Conservation (phyloP, 768 basidiomycete species). For the Porphyrellus cyaneotinctus region DNA sequence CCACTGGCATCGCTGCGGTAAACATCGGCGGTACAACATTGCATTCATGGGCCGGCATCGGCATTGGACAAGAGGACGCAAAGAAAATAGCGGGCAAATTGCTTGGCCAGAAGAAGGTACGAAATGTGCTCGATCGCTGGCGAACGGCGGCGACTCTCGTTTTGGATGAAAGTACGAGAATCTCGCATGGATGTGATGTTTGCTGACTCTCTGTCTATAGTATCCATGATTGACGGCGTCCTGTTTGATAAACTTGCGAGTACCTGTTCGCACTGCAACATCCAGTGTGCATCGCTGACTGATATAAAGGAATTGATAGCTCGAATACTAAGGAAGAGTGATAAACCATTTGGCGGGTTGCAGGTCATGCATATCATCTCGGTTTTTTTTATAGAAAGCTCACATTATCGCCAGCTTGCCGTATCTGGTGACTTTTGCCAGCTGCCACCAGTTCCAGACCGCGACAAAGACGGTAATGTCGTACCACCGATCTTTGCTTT, state of each 20-base stretch:
- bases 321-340: conserved; percentile 46
- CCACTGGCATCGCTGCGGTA: conserved; percentile 74
- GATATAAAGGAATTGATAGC: conserved; percentile 56
- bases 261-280: conserved; percentile 19
- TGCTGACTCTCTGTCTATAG: conserved; percentile 34
- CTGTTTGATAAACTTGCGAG: conserved; percentile 79
- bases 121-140: conserved; percentile 58
- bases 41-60: conserved; percentile 81
- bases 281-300: conserved; percentile 33
- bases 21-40: conserved; percentile 81
- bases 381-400: not conserved
- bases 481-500: conserved; percentile 67
- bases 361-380: conserved; percentile 47
- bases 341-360: conserved; percentile 77
- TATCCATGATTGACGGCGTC: conserved; percentile 84
- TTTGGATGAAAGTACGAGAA: conserved; percentile 73
- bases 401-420: conserved; percentile 49
- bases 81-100: conserved; percentile 54
- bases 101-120: conserved; percentile 36
- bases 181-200: not conserved
- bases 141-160: conserved; percentile 58
- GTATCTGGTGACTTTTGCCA: conserved; percentile 91
- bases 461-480: conserved; percentile 44
- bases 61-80: conserved; percentile 58
- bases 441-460: conserved; percentile 71